A percentile compares a stretch with the other conserved stretches of the same genome.
Conservation (phyloP, 2,329 filamentous ascomycete genomes). For the Phoma sp. region DNA sequence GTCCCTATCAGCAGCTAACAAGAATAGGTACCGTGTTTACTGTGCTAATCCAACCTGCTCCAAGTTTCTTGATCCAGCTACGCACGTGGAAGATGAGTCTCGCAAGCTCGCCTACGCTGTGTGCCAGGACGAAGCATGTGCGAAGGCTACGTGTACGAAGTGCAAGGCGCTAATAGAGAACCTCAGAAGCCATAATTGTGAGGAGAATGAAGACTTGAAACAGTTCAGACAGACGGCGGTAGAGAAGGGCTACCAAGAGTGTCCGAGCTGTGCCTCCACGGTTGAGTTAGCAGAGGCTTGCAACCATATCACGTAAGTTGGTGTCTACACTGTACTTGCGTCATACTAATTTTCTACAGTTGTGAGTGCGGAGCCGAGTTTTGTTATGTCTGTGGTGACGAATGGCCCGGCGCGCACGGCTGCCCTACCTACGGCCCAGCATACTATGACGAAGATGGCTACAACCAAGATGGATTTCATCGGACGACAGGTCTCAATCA, state of each 20-base stretch:
- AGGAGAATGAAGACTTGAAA: slow-evolving; percentile 26
- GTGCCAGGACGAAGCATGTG: slow-evolving; percentile 29
- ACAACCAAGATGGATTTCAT: slow-evolving; percentile 42
- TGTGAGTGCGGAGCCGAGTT: slow-evolving; percentile 39
- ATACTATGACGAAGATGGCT: slow-evolving; percentile 39
- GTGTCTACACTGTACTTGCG: background rate
- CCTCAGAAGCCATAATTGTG: slow-evolving; percentile 26
- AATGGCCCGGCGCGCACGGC: slow-evolving; percentile 37
- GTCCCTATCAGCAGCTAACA: background rate
- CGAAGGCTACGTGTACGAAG: slow-evolving; percentile 28
- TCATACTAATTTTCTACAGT: slow-evolving; percentile 13
- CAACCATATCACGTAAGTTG: slow-evolving; percentile 39
- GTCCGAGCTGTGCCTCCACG: slow-evolving; percentile 30
- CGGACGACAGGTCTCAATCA: slow-evolving; percentile 34
- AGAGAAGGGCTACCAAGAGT: slow-evolving; percentile 39
- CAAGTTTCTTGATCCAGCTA: slow-evolving; percentile 30
- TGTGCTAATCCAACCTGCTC: slow-evolving; percentile 31
- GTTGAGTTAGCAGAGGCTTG: slow-evolving; percentile 43
- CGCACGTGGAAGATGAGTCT: slow-evolving; percentile 22
- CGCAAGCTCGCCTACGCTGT: slow-evolving; percentile 26
- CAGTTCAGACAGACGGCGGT: slow-evolving; percentile 32
- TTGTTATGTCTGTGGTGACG: slow-evolving; percentile 43
- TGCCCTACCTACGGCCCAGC: slow-evolving; percentile 42
- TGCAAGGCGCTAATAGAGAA: slow-evolving; percentile 30
- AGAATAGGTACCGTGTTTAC: slow-evolving; percentile 33